Evolutionary conservation across 2,329 filamentous ascomycete species (phyloP).

Genomic region (Botrytis deweyae): DNA sequence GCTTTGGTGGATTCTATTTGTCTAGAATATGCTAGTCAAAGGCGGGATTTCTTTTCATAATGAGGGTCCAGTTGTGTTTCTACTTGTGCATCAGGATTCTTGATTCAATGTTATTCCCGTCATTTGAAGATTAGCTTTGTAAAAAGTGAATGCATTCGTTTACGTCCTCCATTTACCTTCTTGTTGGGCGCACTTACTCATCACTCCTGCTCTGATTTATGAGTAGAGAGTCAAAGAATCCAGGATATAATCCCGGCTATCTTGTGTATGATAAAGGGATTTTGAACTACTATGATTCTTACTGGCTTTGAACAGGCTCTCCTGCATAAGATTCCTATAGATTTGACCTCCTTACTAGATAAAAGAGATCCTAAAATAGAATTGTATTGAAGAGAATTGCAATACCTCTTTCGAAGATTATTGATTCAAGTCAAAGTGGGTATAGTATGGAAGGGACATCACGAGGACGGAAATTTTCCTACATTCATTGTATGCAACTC

Average conservation of each 20-base stretch:
- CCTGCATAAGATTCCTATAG: not conserved
- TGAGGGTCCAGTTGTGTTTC: too few species aligned
- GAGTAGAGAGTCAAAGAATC: not conserved
- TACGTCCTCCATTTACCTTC: not conserved
- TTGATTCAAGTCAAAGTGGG: too few species aligned
- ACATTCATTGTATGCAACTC: not conserved
- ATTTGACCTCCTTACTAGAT: not conserved
- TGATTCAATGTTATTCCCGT: not conserved
- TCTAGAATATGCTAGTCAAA: too few species aligned
- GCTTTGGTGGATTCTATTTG: not conserved
- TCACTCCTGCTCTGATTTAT: not conserved
- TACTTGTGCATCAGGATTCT: too few species aligned
- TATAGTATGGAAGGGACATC: too few species aligned
- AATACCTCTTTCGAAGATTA: too few species aligned
- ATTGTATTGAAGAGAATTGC: too few species aligned
- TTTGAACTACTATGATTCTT: accelerated
- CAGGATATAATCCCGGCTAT: not conserved
- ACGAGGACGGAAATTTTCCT: too few species aligned
- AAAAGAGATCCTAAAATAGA: not conserved
- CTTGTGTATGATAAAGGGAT: not conserved
- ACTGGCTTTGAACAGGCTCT: accelerated
- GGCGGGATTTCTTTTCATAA: too few species aligned
- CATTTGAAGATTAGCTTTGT: accelerated
- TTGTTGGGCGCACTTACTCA: not conserved
- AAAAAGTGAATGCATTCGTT: not conserved